Evolutionary conservation across 2,329 filamentous ascomycete species (phyloP), one percentile per base, ranked within the genome.

Genomic region (Hysterium pulicare): DNA sequence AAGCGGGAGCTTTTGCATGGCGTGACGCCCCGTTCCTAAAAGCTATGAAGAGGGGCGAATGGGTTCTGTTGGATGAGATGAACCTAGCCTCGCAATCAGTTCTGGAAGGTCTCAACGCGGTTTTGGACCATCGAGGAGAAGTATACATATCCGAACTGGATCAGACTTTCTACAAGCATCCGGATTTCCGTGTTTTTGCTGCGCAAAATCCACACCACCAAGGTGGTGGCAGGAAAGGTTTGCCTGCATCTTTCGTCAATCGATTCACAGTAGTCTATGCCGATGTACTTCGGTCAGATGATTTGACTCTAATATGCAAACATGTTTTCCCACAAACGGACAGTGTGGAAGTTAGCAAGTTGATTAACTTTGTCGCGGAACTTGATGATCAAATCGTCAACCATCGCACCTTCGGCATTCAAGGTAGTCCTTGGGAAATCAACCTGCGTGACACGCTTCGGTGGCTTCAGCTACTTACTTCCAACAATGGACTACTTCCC

Each of bases 41-140:
- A 61, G 93, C 93, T 0, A 97, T 98, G 91, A 93, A 97, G 62
- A 86, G 82, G 44, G 93, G 93, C 21, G 87, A 95, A 55, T 98
- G 93, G 93, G 93, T 98, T 9, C 74, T 98, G 21, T 77, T 98
- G 0, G 93, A 98, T 59, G 93, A 98, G 72, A 98, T 98, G 93
- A 98, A 98, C 58, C 71, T 98, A 49, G 93, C 94, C 1, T 97
- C 91, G 0, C 93, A 98, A 63, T 95, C 91, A 4, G 90, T 98
- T 2, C 78, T 98, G 1, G 93, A 98, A 70, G 94, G 93, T 49
- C 73, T 98, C 23, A 98, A 98, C 54, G 91, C 93, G 17, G 97
- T 93, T 71, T 77, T 98, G 22, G 93, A 98, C 66, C 94, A 98
- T 64, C 83, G 94, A 67, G 91, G 93, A 45, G 88, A 96, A 65